A percentile compares a stretch with the other conserved stretches of the same genome.
Conservation (phyloP, 345 rosid genomes). For the Linum lewisii region DNA sequence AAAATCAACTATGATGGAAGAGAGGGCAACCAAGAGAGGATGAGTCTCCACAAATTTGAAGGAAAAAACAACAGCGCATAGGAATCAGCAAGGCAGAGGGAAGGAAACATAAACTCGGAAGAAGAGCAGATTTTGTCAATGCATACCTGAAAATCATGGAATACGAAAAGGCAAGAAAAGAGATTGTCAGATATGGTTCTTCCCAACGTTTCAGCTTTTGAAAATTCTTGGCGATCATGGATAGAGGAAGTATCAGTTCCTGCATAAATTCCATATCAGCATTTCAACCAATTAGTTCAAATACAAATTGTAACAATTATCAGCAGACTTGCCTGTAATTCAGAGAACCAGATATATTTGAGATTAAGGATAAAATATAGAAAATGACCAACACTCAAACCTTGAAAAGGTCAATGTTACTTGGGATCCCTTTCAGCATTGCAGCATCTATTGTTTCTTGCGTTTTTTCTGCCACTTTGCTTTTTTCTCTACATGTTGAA, state of each 20-base stretch:
- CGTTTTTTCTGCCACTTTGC: slow-evolving; percentile 62
- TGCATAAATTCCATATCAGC: slow-evolving; percentile 29
- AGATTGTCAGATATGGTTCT: slow-evolving; percentile 71
- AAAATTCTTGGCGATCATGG: slow-evolving; percentile 44
- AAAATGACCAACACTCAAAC: slow-evolving; percentile 22
- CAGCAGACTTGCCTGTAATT: background rate
- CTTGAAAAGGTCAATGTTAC: slow-evolving; percentile 94
- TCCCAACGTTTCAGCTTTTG: slow-evolving; percentile 82
- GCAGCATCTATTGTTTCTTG: slow-evolving; percentile 98
- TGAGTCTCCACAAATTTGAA: no score
- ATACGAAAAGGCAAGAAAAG: slow-evolving; percentile 62
- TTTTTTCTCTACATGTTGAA: slow-evolving; percentile 50
- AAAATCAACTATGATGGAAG: no score
- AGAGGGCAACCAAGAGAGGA: no score
- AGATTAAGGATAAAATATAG: slow-evolving; percentile 2
- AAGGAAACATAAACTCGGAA: no score
- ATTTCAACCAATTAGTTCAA: slow-evolving; percentile 3
- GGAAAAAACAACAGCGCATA: no score
- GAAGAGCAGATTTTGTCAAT: no score
- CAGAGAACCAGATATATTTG: background rate
- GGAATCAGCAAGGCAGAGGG: no score
- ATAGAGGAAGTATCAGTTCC: slow-evolving; percentile 84
- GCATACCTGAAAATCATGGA: slow-evolving; percentile 69
- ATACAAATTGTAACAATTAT: background rate
- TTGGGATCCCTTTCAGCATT: slow-evolving; percentile 77